Conservation (phyloP, 352 stramenopile genomes). For the Phytophthora fragariae region DNA sequence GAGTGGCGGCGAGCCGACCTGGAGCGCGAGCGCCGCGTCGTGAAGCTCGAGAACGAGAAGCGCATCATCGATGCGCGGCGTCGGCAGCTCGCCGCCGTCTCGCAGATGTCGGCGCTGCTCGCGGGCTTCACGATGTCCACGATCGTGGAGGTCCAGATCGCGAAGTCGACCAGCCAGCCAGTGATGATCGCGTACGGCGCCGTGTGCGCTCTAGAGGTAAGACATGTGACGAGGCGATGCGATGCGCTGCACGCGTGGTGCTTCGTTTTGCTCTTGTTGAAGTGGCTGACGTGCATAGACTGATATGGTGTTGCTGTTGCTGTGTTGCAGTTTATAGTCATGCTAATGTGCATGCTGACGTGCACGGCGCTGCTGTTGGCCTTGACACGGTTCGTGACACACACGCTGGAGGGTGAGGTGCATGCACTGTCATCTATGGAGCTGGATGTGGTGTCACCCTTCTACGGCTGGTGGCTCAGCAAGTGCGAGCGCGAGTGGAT, state of each 20-base stretch:
- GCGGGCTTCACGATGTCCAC: slow-evolving; percentile 79
- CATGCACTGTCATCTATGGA: slow-evolving; percentile 60
- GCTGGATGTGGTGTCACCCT: slow-evolving; percentile 78
- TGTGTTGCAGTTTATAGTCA: slow-evolving; percentile 68
- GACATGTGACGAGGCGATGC: slow-evolving; percentile 6
- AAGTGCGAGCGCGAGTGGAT: slow-evolving; percentile 81
- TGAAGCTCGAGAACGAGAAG: slow-evolving; percentile 88
- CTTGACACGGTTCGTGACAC: slow-evolving; percentile 77
- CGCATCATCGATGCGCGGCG: slow-evolving; percentile 77
- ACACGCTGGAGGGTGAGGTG: slow-evolving; percentile 77
- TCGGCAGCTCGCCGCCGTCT: slow-evolving; percentile 72
- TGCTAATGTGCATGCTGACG: slow-evolving; percentile 81
- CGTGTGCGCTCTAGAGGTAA: slow-evolving; percentile 65
- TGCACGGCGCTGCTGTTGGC: slow-evolving; percentile 75
- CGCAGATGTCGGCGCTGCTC: slow-evolving; percentile 72
- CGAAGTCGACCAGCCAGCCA: slow-evolving; percentile 47
- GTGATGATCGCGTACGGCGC: slow-evolving; percentile 65
- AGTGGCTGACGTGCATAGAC: slow-evolving; percentile 8
- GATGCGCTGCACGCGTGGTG: not conserved
- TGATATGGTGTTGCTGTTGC: slow-evolving; percentile 18
- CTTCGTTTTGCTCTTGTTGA: slow-evolving; percentile 7
- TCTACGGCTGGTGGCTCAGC: slow-evolving; percentile 76
- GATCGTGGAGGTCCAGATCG: slow-evolving; percentile 76
- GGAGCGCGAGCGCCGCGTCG: slow-evolving; percentile 68
- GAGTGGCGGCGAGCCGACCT: slow-evolving; percentile 77